These are phyloP conservation scores for Akanthomyces lecanii DNA, from an alignment of 2,329 filamentous ascomycete genomes.

Conservation along the genomic window DNA sequence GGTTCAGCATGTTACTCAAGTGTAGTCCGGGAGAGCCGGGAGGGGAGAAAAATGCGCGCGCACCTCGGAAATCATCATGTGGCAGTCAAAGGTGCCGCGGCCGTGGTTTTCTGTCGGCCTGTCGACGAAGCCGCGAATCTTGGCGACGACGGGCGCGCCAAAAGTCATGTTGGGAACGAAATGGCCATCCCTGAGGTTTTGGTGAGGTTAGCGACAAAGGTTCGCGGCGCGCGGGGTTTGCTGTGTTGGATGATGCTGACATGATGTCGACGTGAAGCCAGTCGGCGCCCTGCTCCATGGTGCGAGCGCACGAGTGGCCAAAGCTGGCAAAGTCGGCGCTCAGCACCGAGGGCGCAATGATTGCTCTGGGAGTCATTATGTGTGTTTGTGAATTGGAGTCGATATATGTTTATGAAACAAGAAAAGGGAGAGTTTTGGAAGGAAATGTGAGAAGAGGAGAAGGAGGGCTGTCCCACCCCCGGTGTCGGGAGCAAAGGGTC, in stretches of 20 bases:
- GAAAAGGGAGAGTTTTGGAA: neutral
- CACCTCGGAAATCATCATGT: constrained; percentile 99
- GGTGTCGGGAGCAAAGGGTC: neutral
- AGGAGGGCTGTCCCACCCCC: neutral
- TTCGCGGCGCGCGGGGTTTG: neutral
- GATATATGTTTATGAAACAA: neutral
- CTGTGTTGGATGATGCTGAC: constrained; percentile 35
- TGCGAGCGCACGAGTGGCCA: constrained; percentile 78
- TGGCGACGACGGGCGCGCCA: constrained; percentile 89
- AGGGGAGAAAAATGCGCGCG: constrained; percentile 19
- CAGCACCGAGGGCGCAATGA: constrained; percentile 97
- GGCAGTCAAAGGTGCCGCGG: constrained; percentile 95
- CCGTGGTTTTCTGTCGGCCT: constrained; percentile 64
- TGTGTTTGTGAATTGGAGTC: neutral
- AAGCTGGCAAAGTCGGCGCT: constrained; percentile 92
- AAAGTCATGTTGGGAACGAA: constrained; percentile 99
- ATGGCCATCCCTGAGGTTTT: constrained; percentile 75
- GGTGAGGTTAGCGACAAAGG: neutral
- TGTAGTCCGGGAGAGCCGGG: neutral
- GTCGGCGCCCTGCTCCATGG: constrained; percentile 82
- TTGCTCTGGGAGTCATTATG: constrained; percentile 80
- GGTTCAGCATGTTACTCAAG: constrained; percentile 9
- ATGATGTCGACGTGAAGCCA: constrained; percentile 95
- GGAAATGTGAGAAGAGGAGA: neutral
- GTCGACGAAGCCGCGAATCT: constrained; percentile 83